Evolutionary conservation across 805 yeast species (phyloP).

Genomic region (Sugiyamaella chiloensis): DNA sequence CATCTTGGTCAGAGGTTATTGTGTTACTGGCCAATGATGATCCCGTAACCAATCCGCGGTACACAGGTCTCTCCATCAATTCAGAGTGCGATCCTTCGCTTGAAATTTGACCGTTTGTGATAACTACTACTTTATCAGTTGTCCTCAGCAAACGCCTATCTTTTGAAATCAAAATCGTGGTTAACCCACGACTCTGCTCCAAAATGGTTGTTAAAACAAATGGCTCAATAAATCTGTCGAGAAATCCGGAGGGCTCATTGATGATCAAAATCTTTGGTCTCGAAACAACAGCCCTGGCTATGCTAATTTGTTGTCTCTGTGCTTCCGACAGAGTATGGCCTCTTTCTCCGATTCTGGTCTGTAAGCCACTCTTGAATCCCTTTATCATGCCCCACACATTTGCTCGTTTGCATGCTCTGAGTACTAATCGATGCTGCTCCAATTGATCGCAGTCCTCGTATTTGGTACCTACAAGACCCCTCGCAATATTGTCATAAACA

Average conservation of each 20-base stretch:
- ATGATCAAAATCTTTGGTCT: slow-evolving; percentile 5
- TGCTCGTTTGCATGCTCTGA: slow-evolving; percentile 8
- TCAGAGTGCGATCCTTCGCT: not conserved
- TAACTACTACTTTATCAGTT: not conserved
- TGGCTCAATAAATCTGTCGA: not conserved
- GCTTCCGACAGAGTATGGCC: slow-evolving; percentile 2
- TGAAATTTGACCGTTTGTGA: not conserved
- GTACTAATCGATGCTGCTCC: slow-evolving; percentile 8
- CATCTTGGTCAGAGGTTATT: not conserved
- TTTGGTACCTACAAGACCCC: slow-evolving; percentile 8
- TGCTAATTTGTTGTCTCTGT: not conserved
- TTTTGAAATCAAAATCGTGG: not conserved
- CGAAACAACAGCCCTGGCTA: slow-evolving; percentile 6
- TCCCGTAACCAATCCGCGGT: not conserved
- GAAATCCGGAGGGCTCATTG: slow-evolving; percentile 3
- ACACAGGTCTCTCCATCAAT: not conserved
- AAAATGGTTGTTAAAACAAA: slow-evolving; percentile 1
- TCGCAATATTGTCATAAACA: slow-evolving; percentile 5
- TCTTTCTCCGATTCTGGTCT: not conserved
- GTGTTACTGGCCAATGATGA: not conserved
- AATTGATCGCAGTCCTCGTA: not conserved
- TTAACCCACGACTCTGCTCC: not conserved
- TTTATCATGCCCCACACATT: slow-evolving; percentile 3
- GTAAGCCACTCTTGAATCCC: not conserved
- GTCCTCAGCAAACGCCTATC: not conserved